A percentile compares a stretch with the other conserved stretches of the same genome.
Evolutionary conservation across 768 basidiomycete species (phyloP).

Genomic region (Russula emetica): DNA sequence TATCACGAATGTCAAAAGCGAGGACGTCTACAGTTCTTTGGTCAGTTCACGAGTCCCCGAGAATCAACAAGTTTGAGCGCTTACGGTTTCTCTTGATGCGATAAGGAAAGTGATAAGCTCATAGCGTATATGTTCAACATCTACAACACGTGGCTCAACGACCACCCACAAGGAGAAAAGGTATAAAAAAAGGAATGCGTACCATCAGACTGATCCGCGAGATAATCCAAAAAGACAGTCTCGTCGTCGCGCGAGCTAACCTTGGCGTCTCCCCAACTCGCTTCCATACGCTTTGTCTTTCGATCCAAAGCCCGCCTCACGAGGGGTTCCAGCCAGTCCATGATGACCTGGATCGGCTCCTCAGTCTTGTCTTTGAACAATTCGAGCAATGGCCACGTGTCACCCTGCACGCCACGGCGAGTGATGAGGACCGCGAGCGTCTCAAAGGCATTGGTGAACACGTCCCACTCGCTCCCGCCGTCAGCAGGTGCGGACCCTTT

Average conservation of each 20-base stretch:
- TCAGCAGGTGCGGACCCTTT: slow-evolving; percentile 26
- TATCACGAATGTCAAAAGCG: slow-evolving; percentile 34
- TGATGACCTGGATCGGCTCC: slow-evolving; percentile 19
- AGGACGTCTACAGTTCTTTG: slow-evolving; percentile 30
- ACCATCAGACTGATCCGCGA: slow-evolving; percentile 24
- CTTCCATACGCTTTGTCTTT: slow-evolving; percentile 19
- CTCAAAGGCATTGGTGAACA: slow-evolving; percentile 25
- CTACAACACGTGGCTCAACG: slow-evolving; percentile 7
- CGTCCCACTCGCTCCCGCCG: slow-evolving; percentile 22
- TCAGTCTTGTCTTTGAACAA: slow-evolving; percentile 28
- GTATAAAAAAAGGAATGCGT: neutral
- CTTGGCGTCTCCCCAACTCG: slow-evolving; percentile 4
- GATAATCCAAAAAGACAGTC: slow-evolving; percentile 26
- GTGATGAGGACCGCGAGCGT: slow-evolving; percentile 18
- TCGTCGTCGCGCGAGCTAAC: slow-evolving; percentile 21
- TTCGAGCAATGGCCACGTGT: slow-evolving; percentile 27
- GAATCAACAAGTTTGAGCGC: neutral
- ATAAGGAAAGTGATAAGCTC: slow-evolving; percentile 28
- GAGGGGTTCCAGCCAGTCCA: slow-evolving; percentile 24
- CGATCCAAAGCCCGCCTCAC: slow-evolving; percentile 19
- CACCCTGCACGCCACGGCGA: slow-evolving; percentile 23
- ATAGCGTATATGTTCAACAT: slow-evolving; percentile 28
- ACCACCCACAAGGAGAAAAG: neutral
- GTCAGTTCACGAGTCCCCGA: neutral
- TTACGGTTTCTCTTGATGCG: slow-evolving; percentile 26